These are phyloP conservation scores for Oryza meridionalis DNA, from an alignment of 176 grass and related monocot species.

Conservation along the genomic window DNA sequence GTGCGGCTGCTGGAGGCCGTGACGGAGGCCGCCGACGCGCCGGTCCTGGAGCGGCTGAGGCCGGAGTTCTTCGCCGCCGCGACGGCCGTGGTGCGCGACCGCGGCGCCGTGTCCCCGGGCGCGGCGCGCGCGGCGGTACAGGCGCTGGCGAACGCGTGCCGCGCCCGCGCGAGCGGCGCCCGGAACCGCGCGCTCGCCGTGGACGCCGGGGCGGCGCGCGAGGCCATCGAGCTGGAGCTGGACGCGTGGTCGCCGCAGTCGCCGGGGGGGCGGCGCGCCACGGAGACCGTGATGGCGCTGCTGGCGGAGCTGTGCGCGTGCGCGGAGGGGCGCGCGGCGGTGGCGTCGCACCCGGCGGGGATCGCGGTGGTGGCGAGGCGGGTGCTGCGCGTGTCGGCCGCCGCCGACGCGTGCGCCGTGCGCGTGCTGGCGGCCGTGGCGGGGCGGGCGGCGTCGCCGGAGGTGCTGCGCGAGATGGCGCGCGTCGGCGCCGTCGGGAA, in stretches of 20 bases:
- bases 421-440: conserved; percentile 42
- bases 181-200: conserved; percentile 36
- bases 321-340: conserved; percentile 54
- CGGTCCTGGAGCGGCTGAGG: conserved; percentile 23
- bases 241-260: conserved; percentile 3
- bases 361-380: conserved; percentile 56
- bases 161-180: background rate
- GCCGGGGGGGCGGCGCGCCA: conserved; percentile 7
- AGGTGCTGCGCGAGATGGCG: conserved; percentile 57
- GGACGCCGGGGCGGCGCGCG: conserved; percentile 46
- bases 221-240: conserved; percentile 52
- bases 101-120: conserved; percentile 3
- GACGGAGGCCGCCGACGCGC: background rate
- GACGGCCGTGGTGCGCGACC: conserved; percentile 37
- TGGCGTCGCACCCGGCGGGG: conserved; percentile 52
- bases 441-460: conserved; percentile 32
- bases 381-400: conserved; percentile 55
- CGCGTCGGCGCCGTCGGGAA: conserved; percentile 59
- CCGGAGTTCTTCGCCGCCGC: conserved; percentile 44
- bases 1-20: conserved; percentile 40
- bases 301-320: conserved; percentile 55
- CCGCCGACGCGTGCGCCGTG: conserved; percentile 44
- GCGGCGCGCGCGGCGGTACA: conserved; percentile 48
- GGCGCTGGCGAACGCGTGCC: conserved; percentile 27
- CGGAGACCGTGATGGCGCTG: conserved; percentile 54